Evolutionary conservation across 192 early-diverging fungal species (phyloP).

Genomic region (Coemansia biformis): DNA sequence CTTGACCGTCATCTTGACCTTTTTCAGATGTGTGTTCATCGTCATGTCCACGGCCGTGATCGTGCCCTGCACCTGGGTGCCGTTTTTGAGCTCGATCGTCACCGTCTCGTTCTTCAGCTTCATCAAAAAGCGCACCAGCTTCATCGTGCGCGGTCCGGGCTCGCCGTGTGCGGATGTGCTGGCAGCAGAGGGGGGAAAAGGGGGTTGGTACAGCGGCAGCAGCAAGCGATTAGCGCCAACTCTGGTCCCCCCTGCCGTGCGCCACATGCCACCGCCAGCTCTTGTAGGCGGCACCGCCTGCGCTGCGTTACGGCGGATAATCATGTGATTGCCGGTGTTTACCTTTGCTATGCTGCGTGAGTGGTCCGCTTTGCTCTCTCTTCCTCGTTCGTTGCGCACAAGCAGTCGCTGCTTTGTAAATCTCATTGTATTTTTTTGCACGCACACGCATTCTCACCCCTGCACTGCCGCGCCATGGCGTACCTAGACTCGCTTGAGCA

Average conservation of each 20-base stretch:
- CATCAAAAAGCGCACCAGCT: conserved; percentile 83
- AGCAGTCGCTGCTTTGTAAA: no score
- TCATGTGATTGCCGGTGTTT: conserved; percentile 14
- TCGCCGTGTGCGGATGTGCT: no score
- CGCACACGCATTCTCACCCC: background rate
- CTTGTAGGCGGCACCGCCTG: no score
- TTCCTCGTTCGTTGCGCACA: background rate
- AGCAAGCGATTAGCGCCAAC: no score
- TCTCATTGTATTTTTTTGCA: background rate
- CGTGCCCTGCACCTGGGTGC: conserved; percentile 94
- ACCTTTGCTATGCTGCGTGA: background rate
- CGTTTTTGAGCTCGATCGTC: conserved; percentile 98
- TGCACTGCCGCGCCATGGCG: conserved; percentile 14
- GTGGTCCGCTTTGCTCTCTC: no score
- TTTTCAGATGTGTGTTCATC: conserved; percentile 99
- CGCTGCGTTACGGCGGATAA: conserved; percentile 2
- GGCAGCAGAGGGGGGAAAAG: no score
- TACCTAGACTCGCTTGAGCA: conserved; percentile 39
- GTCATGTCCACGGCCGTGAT: conserved; percentile 96
- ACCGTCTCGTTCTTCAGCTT: conserved; percentile 97
- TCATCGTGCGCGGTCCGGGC: conserved; percentile 21
- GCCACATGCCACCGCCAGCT: no score
- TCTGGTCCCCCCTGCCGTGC: no score
- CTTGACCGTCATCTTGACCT: conserved; percentile 97
- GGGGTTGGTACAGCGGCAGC: no score